Evolutionary conservation across 2,329 filamentous ascomycete species (phyloP).

Genomic region (Arthrobotrys iridis): DNA sequence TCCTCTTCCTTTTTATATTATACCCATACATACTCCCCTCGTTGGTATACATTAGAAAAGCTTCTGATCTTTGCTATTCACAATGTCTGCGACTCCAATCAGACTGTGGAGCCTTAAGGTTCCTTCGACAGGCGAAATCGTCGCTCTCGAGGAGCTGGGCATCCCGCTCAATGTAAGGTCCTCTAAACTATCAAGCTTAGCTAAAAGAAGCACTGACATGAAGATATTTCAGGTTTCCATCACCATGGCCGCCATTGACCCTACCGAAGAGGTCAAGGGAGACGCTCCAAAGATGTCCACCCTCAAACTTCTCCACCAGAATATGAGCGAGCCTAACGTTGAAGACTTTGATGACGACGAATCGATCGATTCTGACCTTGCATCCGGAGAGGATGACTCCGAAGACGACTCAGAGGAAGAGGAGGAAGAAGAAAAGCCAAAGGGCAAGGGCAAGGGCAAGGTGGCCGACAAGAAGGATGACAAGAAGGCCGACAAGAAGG

Average conservation of each 20-base stretch:
- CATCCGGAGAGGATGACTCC: slow-evolving; percentile 64
- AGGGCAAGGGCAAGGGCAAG: slow-evolving; percentile 77
- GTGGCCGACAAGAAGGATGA: slow-evolving; percentile 69
- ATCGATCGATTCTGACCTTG: slow-evolving; percentile 71
- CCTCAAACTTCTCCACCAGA: slow-evolving; percentile 84
- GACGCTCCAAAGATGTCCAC: slow-evolving; percentile 77
- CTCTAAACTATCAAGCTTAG: background rate
- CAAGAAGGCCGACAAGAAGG: slow-evolving; percentile 66
- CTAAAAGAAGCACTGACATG: slow-evolving; percentile 13
- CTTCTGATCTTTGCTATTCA: slow-evolving; percentile 13
- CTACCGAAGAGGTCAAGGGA: slow-evolving; percentile 75
- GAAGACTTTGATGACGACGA: slow-evolving; percentile 70
- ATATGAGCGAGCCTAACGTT: slow-evolving; percentile 64
- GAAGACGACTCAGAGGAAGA: slow-evolving; percentile 65
- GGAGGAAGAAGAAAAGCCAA: slow-evolving; percentile 82
- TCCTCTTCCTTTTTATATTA: slow-evolving; percentile 56
- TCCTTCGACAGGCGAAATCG: slow-evolving; percentile 81
- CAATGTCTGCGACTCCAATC: slow-evolving; percentile 65
- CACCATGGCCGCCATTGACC: slow-evolving; percentile 98
- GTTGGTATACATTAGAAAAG: slow-evolving; percentile 50
- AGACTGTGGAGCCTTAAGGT: slow-evolving; percentile 93
- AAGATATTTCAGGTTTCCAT: slow-evolving; percentile 78
- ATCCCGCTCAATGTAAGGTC: slow-evolving; percentile 40
- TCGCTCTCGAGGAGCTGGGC: slow-evolving; percentile 73
- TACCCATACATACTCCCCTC: background rate